These are phyloP conservation scores for Stachybotrys chartarum DNA, from an alignment of 2,329 filamentous ascomycete genomes.

Conservation along the genomic window DNA sequence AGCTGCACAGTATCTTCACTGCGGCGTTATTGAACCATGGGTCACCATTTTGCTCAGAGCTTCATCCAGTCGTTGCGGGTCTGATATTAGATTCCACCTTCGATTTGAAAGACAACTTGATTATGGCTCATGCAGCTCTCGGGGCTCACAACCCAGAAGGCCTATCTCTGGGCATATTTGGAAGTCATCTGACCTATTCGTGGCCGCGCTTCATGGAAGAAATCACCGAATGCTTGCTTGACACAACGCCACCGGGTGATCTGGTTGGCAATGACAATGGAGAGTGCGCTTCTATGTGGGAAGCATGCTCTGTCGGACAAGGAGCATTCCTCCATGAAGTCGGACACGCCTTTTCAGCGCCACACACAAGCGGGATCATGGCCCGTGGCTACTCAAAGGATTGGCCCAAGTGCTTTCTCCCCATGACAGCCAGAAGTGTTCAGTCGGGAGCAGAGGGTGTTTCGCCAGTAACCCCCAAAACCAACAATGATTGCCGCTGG, in stretches of 20 bases:
- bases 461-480: conserved; percentile 13
- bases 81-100: conserved; percentile 65
- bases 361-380: conserved; percentile 64
- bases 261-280: conserved; percentile 32
- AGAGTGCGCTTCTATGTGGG: conserved; percentile 34
- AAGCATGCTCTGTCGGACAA: conserved; percentile 46
- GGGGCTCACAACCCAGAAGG: conserved; percentile 44
- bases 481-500: conserved; percentile 57
- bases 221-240: conserved; percentile 41
- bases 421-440: conserved; percentile 24
- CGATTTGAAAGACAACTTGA: conserved; percentile 49
- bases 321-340: conserved; percentile 67
- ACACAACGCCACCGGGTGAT: conserved; percentile 26
- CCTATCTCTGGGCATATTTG: conserved; percentile 62
- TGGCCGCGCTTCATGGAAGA: conserved; percentile 67
- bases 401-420: conserved; percentile 35
- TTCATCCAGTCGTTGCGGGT: conserved; percentile 60
- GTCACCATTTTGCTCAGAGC: conserved; percentile 18
- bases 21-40: conserved; percentile 39
- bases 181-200: conserved; percentile 62
- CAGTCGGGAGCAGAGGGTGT: conserved; percentile 4
- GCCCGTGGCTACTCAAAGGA: conserved; percentile 29
- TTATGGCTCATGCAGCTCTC: conserved; percentile 60
- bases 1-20: conserved; percentile 34
- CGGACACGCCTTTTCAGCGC: conserved; percentile 63